Conservation (phyloP, 1,284 basidiomycete genomes). For the Moesziomyces globuligerus region DNA sequence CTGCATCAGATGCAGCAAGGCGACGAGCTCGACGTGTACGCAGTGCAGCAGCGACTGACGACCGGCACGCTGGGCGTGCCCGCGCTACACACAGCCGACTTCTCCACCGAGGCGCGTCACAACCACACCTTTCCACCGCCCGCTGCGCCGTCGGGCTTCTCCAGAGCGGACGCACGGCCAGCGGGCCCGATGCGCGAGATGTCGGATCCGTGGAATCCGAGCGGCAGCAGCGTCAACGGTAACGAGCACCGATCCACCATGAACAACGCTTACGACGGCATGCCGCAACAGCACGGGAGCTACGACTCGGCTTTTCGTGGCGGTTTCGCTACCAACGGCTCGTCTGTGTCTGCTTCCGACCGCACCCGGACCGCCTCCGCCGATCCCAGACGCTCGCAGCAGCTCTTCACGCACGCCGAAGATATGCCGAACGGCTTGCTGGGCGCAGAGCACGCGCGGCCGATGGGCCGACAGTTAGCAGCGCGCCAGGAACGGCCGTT, state of each 20-base stretch:
- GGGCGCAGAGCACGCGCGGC: not conserved
- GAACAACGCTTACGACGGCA: conserved; percentile 17
- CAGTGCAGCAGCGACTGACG: conserved; percentile 9
- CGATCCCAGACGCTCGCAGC: conserved; percentile 5
- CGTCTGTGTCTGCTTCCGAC: conserved; percentile 5
- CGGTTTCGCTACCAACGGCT: conserved; percentile 27
- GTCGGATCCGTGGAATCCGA: conserved; percentile 44
- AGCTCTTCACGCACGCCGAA: conserved; percentile 20
- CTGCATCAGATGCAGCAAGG: conserved; percentile 32
- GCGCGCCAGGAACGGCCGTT: conserved; percentile 35
- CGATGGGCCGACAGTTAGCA: conserved; percentile 9
- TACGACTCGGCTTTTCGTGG: conserved; percentile 30
- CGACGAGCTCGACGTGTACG: conserved; percentile 16
- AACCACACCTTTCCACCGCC: conserved; percentile 44
- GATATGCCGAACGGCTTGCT: conserved; percentile 3
- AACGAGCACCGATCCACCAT: not conserved
- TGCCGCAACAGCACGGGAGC: conserved; percentile 23
- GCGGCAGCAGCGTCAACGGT: conserved; percentile 13
- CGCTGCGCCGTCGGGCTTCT: conserved; percentile 5
- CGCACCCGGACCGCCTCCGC: not conserved
- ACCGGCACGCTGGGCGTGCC: conserved; percentile 16
- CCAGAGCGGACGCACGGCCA: conserved; percentile 12
- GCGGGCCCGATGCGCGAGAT: conserved; percentile 38
- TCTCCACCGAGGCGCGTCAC: not conserved
- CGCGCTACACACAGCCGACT: conserved; percentile 5